phyloP scores from a whole-genome alignment of 2,329 filamentous ascomycete genomes.

The Phaeophleospora eucalypticola region DNA sequence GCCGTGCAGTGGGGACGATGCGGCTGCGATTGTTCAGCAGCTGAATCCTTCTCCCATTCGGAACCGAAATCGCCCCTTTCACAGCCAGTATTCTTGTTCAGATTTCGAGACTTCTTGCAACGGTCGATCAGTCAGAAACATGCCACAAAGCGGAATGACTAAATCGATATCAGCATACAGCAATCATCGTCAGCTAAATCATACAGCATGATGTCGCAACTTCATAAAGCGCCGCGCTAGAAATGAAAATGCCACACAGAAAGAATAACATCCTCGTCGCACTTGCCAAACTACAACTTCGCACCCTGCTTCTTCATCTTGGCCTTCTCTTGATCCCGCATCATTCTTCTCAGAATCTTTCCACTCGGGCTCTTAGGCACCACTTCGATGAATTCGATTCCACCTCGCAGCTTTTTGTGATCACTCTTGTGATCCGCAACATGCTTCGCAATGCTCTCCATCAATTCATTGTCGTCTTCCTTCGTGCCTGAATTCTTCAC shows the following conservation, averaged over 20 bases:
- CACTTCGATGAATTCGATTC: slow-evolving; percentile 53
- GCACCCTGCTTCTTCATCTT: slow-evolving; percentile 59
- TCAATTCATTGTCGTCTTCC: slow-evolving; percentile 48
- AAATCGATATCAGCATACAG: background rate
- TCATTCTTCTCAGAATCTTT: slow-evolving; percentile 59
- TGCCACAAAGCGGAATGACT: too few relatives aligned
- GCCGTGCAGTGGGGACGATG: too few relatives aligned
- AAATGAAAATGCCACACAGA: too few relatives aligned
- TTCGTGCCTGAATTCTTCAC: slow-evolving; percentile 52
- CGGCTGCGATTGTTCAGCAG: too few relatives aligned
- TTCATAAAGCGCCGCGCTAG: too few relatives aligned
- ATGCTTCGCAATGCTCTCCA: slow-evolving; percentile 52
- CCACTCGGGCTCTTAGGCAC: slow-evolving; percentile 61
- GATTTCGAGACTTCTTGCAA: too few relatives aligned
- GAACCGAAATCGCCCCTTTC: too few relatives aligned
- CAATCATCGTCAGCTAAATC: background rate
- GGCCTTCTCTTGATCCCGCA: slow-evolving; percentile 72
- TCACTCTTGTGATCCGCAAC: slow-evolving; percentile 59
- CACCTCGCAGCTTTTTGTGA: slow-evolving; percentile 60
- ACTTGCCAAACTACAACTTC: slow-evolving; percentile 63
- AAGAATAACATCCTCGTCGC: too few relatives aligned
- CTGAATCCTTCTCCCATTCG: too few relatives aligned
- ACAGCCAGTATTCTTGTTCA: too few relatives aligned
- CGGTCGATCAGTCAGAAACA: too few relatives aligned
- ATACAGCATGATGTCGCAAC: background rate